A percentile compares a stretch with the other conserved stretches of the same genome.
Conservation (phyloP, 1,284 basidiomycete genomes). For the Apiotrichum domesticum region DNA sequence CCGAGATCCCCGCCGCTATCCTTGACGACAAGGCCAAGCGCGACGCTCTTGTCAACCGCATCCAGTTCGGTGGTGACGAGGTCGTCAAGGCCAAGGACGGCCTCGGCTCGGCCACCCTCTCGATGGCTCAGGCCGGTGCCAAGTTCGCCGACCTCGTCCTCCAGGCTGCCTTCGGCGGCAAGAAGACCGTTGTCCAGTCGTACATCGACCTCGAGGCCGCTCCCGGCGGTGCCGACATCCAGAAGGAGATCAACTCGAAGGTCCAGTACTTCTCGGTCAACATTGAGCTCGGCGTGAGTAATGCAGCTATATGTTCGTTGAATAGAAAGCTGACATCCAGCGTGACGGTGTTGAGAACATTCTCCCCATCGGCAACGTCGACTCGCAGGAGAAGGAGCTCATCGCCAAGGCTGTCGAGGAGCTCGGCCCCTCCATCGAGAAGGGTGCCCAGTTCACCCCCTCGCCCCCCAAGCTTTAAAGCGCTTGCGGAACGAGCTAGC, state of each 20-base stretch:
- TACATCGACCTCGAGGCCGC: conserved; percentile 69
- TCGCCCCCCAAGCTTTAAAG: conserved; percentile 44
- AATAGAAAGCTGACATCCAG: conserved; percentile 16
- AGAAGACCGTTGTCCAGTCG: conserved; percentile 77
- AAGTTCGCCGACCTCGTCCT: conserved; percentile 80
- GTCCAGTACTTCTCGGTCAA: conserved; percentile 84
- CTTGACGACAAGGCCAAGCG: conserved; percentile 55
- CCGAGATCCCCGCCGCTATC: conserved; percentile 39
- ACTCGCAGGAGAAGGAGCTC: conserved; percentile 50
- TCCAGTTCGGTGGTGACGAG: conserved; percentile 90
- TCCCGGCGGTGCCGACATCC: conserved; percentile 44
- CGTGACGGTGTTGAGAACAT: conserved; percentile 53
- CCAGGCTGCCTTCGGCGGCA: conserved; percentile 70
- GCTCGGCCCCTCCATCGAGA: conserved; percentile 53
- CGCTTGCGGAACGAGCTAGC: not conserved
- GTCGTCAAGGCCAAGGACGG: conserved; percentile 58
- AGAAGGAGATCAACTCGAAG: conserved; percentile 48
- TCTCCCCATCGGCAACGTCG: conserved; percentile 51
- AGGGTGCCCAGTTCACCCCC: conserved; percentile 46
- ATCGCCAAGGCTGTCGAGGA: conserved; percentile 51
- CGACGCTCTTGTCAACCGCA: conserved; percentile 70
- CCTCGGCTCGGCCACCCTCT: conserved; percentile 80
- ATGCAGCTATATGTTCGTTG: no score
- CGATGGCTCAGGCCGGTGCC: conserved; percentile 90
- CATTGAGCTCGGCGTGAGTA: conserved; percentile 76